Percentiles rank a stretch among this genome's conserved stretches.
These are phyloP conservation scores for Solanum sitiens DNA, from an alignment of 257 asterid genomes.

Conservation along the genomic window DNA sequence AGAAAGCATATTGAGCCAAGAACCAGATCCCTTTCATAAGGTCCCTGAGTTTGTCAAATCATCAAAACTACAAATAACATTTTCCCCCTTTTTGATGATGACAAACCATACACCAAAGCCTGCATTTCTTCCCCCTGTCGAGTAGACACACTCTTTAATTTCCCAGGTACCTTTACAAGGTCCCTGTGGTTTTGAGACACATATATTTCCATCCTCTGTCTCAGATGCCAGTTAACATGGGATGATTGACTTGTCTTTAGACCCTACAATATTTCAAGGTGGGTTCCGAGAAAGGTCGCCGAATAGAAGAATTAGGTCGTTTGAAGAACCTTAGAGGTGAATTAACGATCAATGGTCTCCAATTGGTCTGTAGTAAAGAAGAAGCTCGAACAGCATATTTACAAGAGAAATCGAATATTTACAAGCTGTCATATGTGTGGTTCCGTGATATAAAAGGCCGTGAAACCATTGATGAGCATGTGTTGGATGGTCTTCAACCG, in stretches of 20 bases:
- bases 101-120: too few species aligned
- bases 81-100: too few species aligned
- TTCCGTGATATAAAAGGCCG: background rate
- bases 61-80: too few species aligned
- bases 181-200: too few species aligned
- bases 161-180: too few species aligned
- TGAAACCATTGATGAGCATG: background rate
- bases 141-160: too few species aligned
- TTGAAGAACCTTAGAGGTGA: background rate
- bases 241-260: background rate
- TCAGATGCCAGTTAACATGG: background rate
- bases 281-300: background rate
- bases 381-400: background rate
- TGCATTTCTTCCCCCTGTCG: too few species aligned
- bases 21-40: too few species aligned
- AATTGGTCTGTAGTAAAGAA: background rate
- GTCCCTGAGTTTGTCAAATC: too few species aligned
- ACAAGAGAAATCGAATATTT: background rate
- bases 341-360: background rate
- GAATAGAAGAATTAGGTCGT: background rate
- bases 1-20: too few species aligned
- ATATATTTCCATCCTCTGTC: background rate
- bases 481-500: conserved; percentile 13
- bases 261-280: background rate
- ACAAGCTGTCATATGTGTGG: background rate